These are phyloP conservation scores for Cyberlindnera veronae DNA, from an alignment of 805 yeast species.

Conservation along the genomic window DNA sequence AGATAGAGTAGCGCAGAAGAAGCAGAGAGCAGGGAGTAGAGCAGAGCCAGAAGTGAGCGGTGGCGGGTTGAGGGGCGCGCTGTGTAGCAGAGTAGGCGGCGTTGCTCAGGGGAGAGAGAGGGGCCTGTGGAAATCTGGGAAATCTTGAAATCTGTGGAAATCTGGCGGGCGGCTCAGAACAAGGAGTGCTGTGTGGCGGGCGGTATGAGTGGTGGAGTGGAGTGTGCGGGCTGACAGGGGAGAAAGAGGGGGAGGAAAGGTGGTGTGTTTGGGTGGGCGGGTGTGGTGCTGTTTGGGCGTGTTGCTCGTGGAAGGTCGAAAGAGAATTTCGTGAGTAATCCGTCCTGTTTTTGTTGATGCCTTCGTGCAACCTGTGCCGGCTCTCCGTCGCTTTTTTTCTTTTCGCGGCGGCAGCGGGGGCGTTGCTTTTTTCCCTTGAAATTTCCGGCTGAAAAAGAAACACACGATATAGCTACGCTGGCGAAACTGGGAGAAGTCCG, in stretches of 20 bases:
- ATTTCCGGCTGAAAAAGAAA: too few species aligned
- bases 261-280: too few species aligned
- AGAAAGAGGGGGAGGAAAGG: too few species aligned
- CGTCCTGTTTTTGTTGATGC: constrained; percentile 1
- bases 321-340: constrained; percentile 1
- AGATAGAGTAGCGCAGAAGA: not conserved
- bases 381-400: constrained; percentile 1
- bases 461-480: too few species aligned
- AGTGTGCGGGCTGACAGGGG: too few species aligned
- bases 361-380: not conserved
- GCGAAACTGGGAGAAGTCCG: too few species aligned
- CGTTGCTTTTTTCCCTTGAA: not conserved
- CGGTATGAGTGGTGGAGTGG: too few species aligned
- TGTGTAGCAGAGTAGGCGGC: not conserved
- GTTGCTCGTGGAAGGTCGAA: too few species aligned
- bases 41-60: not conserved
- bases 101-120: not conserved
- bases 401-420: not conserved
- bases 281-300: too few species aligned
- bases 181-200: too few species aligned
- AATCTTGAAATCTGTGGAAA: too few species aligned
- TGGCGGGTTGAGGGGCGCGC: not conserved
- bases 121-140: constrained; percentile 6
- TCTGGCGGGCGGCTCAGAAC: too few species aligned
- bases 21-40: not conserved